These are phyloP conservation scores for Crithidia thermophila DNA, from an alignment of 208 protist species.

Conservation along the genomic window DNA sequence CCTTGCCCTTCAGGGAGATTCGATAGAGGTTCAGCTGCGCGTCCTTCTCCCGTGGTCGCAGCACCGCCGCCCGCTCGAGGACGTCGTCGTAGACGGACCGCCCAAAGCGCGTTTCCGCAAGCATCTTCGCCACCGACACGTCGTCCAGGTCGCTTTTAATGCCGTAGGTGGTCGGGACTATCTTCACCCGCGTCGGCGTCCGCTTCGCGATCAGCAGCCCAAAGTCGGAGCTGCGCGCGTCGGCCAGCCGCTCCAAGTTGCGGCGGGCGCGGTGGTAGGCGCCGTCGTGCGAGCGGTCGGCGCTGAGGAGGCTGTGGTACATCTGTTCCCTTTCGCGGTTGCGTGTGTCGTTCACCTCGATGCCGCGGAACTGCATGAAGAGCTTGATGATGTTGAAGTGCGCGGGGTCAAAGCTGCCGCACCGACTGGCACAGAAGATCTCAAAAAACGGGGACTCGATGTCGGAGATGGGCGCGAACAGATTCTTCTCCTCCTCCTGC, in stretches of 20 bases:
- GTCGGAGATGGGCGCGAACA: constrained; percentile 74
- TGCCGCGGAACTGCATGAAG: constrained; percentile 59
- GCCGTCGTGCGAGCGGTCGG: constrained; percentile 62
- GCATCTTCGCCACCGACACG: constrained; percentile 57
- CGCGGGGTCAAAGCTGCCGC: constrained; percentile 43
- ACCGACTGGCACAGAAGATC: constrained; percentile 64
- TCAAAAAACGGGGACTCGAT: constrained; percentile 66
- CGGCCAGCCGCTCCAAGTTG: constrained; percentile 41
- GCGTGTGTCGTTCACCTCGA: constrained; percentile 29
- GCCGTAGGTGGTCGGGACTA: constrained; percentile 51
- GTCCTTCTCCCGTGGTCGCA: constrained; percentile 40
- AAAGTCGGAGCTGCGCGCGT: constrained; percentile 67
- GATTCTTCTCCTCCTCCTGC: constrained; percentile 25
- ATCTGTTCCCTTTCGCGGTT: constrained; percentile 28
- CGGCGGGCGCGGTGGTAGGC: constrained; percentile 61
- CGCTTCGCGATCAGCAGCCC: constrained; percentile 35
- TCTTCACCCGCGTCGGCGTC: background rate
- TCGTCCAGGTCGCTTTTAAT: constrained; percentile 49
- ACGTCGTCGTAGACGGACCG: constrained; percentile 85
- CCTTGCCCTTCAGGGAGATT: constrained; percentile 1
- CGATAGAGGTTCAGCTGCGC: constrained; percentile 23
- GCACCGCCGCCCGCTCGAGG: constrained; percentile 47
- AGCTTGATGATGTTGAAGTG: constrained; percentile 72
- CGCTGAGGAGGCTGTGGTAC: constrained; percentile 51
- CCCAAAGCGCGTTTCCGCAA: constrained; percentile 57